Base-by-base conservation (phyloP, 495 filamentous ascomycete species). In the Acidiella bohemica region DNA sequence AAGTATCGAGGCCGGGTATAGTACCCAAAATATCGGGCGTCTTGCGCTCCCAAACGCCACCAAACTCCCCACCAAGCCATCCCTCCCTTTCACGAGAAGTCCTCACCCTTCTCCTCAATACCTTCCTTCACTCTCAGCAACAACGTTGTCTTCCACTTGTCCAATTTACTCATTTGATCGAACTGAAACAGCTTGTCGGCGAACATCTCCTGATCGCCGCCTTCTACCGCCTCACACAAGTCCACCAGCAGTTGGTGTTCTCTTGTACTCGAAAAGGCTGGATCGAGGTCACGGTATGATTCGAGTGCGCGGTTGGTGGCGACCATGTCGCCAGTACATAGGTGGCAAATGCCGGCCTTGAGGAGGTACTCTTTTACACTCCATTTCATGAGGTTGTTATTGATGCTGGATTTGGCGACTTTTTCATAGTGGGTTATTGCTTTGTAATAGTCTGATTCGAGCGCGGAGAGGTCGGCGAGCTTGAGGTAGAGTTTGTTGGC, bases 81-180 rank as follows among this genome's bases (percentile, higher is more conserved):
- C n/a, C n/a, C n/a, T n/a, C n/a, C n/a, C n/a, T n/a, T n/a, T 44
- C 29, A 83, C 42, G 78, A 79, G 45, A 81, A 83, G 56, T 83
- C 78, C 42, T 88, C 84, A 4, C 68, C 76, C 43, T 75, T 68
- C 54, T 75, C 73, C 64, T 84, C 80, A 52, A 92, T 87, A 36
- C 63, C 68, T 53, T 75, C 76, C 73, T 94, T 93, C 53, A 94
- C 67, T 53, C 76, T 70, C 52, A 93, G 58, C 35, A 93, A 61
- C 26, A 94, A 69, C 26, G 80, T 84, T 40, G 81, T 92, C 77
- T 93, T 88, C 87, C 88, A 95, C 66, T 86, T 85, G 55, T 93
- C 84, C 53, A 94, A 63, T 64, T 84, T 83, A 62, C 79, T 87
- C 65, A 93, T 68, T 65, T 87, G 81, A 60, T 93, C 81, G 54